Conservation (phyloP, 768 basidiomycete species). For the Hygrophoropsis aurantiaca region DNA sequence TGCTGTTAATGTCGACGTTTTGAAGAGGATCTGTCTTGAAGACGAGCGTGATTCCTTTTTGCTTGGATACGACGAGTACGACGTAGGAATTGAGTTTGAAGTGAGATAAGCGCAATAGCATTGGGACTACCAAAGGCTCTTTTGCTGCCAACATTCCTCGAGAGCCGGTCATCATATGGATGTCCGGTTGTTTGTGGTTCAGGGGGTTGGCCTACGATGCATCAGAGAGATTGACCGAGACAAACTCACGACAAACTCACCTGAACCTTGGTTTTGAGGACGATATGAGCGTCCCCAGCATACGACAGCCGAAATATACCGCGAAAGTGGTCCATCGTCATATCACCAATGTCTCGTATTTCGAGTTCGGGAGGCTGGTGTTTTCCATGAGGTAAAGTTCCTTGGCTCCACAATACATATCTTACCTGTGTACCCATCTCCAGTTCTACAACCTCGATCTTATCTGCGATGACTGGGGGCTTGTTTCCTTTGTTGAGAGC, state of each 20-base stretch:
- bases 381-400: constrained; percentile 3
- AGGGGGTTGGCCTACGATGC: constrained; percentile 82
- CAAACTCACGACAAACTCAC: constrained; percentile 39
- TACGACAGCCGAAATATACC: constrained; percentile 97
- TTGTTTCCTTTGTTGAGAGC: constrained; percentile 97
- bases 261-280: constrained; percentile 91
- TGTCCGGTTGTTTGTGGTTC: constrained; percentile 88
- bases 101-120: constrained; percentile 95
- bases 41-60: constrained; percentile 97
- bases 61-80: constrained; percentile 94
- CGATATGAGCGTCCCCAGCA: constrained; percentile 86
- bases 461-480: constrained; percentile 95
- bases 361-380: constrained; percentile 94
- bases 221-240: constrained; percentile 7
- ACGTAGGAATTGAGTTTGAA: constrained; percentile 94
- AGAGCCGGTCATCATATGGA: constrained; percentile 81
- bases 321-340: constrained; percentile 92
- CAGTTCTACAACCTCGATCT: constrained; percentile 97
- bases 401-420: background rate
- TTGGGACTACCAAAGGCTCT: constrained; percentile 94
- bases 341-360: constrained; percentile 95
- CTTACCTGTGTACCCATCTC: constrained; percentile 96
- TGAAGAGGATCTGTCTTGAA: constrained; percentile 99
- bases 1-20: constrained; percentile 95
- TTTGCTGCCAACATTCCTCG: constrained; percentile 91